Base-by-base conservation (phyloP, 768 basidiomycete genomes). In the Nevesoporus exiguus region DNA sequence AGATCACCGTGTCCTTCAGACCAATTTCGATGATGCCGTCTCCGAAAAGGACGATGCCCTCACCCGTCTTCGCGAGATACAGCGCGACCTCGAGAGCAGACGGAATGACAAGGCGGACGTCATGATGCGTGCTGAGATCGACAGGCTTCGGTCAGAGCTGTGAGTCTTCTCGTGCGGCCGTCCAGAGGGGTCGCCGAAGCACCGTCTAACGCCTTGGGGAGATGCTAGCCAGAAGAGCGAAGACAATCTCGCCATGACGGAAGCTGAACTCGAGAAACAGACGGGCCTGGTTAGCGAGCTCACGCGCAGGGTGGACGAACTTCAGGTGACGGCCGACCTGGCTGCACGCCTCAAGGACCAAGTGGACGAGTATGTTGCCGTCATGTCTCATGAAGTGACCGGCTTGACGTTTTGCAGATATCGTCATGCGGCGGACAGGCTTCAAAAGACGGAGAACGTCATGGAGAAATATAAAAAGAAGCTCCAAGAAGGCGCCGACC, bases 381-480 rank as follows among this genome's bases (percentile, higher is more conserved):
- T 27, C 33, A 14, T 8, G 19, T 34, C 11, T 54, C 39, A 3
- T 27, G 25, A 48, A 49, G 54, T 31, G 43, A 7, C 11, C 14
- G 17, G 31, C 44, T 55, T 49, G 44, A 44, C 7, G 1, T 41
- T 31, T 34, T 39, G 25, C 55, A 96, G 93, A 66, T 92, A 93
- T 64, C 86, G 88, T 6, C 94, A 98, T 73, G 88, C 93, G 6
- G 89, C 91, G 4, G 97, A 98, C 63, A 90, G 85, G 60, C 76
- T 94, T 39, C 87, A 90, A 63, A 98, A 98, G 77, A 89, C 86
- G 1, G 97, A 98, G 73, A 95, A 95, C 65, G 94, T 97, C 27
- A 91, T 97, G 82, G 94, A 98, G 72, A 99, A 98, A 71, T 95
- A 98, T 72, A 96, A 95, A 76, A 95, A 92, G 80, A 99, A 98